A percentile compares a stretch with the other conserved stretches of the same genome.
These are phyloP conservation scores for Halophytophthora batemanensis DNA, from an alignment of 352 stramenopile genomes.

Conservation along the genomic window DNA sequence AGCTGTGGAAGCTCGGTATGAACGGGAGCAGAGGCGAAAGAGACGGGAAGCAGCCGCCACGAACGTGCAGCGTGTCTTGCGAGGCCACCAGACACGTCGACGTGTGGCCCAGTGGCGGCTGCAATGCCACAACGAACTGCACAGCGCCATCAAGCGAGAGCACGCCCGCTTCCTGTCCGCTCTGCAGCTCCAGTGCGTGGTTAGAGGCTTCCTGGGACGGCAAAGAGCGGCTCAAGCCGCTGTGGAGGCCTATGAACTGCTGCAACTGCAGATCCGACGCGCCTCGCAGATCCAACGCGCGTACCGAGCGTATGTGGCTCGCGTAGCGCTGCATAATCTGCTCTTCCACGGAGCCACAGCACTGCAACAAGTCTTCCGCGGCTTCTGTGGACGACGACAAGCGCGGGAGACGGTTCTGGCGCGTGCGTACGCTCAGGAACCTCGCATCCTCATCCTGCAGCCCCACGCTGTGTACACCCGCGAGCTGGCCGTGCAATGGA, in stretches of 20 bases:
- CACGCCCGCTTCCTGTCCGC: slow-evolving; percentile 13
- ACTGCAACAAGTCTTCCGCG: slow-evolving; percentile 59
- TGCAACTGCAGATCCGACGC: slow-evolving; percentile 19
- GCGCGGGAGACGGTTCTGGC: slow-evolving; percentile 36
- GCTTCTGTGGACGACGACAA: slow-evolving; percentile 32
- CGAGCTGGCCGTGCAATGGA: slow-evolving; percentile 51
- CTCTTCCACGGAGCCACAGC: slow-evolving; percentile 34
- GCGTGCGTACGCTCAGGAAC: slow-evolving; percentile 33
- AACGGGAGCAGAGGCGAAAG: slow-evolving; percentile 13
- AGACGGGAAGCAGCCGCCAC: slow-evolving; percentile 21
- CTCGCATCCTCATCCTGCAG: slow-evolving; percentile 50
- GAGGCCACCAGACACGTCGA: slow-evolving; percentile 27
- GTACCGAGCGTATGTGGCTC: slow-evolving; percentile 50
- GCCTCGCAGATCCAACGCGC: slow-evolving; percentile 45
- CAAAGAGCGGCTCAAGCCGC: slow-evolving; percentile 12
- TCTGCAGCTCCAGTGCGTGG: slow-evolving; percentile 38
- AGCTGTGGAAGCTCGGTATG: slow-evolving; percentile 17
- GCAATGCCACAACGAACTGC: slow-evolving; percentile 14
- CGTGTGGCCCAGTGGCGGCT: slow-evolving; percentile 8
- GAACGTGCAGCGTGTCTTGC: slow-evolving; percentile 40
- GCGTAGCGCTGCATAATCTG: slow-evolving; percentile 34
- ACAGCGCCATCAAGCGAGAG: slow-evolving; percentile 12
- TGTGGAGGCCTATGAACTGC: slow-evolving; percentile 18
- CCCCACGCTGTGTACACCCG: slow-evolving; percentile 53
- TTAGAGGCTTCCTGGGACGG: slow-evolving; percentile 43